These are phyloP conservation scores for Cyclotella baltica DNA, from an alignment of 108 stramenopile species.

Conservation along the genomic window DNA sequence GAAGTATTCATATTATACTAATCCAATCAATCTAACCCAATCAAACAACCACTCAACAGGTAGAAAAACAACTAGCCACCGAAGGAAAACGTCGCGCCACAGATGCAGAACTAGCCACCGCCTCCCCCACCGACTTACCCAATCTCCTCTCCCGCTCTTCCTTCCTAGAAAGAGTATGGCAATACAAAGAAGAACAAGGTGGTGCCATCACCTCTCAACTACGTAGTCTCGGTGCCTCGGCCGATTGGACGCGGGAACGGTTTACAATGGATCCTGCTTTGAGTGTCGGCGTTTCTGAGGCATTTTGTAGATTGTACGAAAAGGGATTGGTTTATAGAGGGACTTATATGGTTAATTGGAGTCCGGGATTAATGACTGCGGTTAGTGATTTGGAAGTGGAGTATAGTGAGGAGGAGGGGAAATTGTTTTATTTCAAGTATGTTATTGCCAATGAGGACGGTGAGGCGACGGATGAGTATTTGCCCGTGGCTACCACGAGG, in stretches of 20 bases:
- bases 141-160: constrained; percentile 83
- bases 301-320: constrained; percentile 95
- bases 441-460: constrained; percentile 79
- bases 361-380: constrained; percentile 96
- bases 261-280: constrained; percentile 96
- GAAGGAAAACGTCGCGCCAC: constrained; percentile 72
- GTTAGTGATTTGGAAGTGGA: constrained; percentile 98
- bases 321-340: constrained; percentile 95
- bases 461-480: constrained; percentile 59
- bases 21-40: neutral
- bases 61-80: constrained; percentile 85
- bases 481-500: constrained; percentile 95
- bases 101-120: constrained; percentile 26
- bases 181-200: constrained; percentile 95
- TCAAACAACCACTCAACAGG: neutral
- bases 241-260: constrained; percentile 97
- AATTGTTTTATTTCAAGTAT: constrained; percentile 97
- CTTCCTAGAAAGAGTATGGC: constrained; percentile 90
- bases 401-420: constrained; percentile 91
- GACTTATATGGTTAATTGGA: constrained; percentile 99
- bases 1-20: too few species aligned
- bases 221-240: constrained; percentile 95
- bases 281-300: constrained; percentile 90
- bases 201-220: constrained; percentile 95
- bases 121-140: constrained; percentile 66